Base-by-base conservation (phyloP, 352 stramenopile species). In the Pythium brachiatum region DNA sequence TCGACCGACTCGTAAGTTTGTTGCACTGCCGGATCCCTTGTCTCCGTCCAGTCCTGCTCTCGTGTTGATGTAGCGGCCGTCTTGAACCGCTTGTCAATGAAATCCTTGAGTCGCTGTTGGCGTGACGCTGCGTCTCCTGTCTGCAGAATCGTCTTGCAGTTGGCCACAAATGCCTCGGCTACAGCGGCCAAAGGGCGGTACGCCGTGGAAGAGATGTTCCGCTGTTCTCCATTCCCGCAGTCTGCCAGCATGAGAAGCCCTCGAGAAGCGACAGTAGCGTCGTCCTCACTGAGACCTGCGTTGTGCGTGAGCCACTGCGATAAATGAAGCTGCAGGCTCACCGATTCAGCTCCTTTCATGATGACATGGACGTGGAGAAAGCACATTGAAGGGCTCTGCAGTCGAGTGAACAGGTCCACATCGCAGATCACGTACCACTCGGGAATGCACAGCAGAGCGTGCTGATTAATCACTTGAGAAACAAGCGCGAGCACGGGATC, bases 381-480 rank as follows among this genome's bases (percentile, higher is more conserved):
- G 5, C 59, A 53, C 44, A 82, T 15, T 21, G 71, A 60, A 0
- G 58, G 73, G 27, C 74, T 86, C 9, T 66, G 38, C 12, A 88
- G 57, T 2, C 38, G 53, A 18, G 55, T 62, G 4, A 77, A 73
- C 18, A 86, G 52, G 11, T 55, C 18, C 9, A 74, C 62, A 9
- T 73, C 74, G 3, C 51, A 70, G 3, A 88, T 12, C 1, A 84
- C 15, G 46, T 79, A 76, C 81, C 81, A 88, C 34, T 81, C 62
- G 0, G 81, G 81, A 0, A 80, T 61, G 0, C 68, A 76, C 1
- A 88, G 57, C 39, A 87, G 34, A 15, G 76, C 72, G 46, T 88
- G 71, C 29, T 87, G 70, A 39, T 78, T 83, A 38, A 90, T 77
- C 9, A 84, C 26, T 8, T 74, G 64, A 2, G 81, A 88, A 3